Conservation (phyloP, 805 yeast genomes). For the Sugiyamaella qingdaonensis region DNA sequence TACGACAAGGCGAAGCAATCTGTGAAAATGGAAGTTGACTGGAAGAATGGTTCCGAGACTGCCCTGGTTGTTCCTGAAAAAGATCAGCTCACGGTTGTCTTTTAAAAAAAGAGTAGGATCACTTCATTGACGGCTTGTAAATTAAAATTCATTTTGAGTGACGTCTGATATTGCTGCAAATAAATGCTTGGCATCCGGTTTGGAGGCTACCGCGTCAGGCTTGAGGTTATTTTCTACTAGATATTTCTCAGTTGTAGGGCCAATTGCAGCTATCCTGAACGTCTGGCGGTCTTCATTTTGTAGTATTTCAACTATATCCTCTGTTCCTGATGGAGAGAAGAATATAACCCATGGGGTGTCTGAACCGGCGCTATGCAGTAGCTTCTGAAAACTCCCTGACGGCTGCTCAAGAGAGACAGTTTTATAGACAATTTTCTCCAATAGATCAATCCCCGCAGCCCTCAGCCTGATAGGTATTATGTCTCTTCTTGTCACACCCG, state of each 20-base stretch:
- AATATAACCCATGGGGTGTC: conserved; percentile 66
- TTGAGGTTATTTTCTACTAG: conserved; percentile 47
- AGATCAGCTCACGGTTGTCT: conserved; percentile 57
- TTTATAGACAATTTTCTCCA: conserved; percentile 64
- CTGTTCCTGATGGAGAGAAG: conserved; percentile 89
- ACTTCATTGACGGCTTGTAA: not conserved
- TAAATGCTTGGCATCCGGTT: conserved; percentile 67
- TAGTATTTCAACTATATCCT: conserved; percentile 50
- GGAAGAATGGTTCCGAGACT: conserved; percentile 64
- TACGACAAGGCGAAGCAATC: conserved; percentile 16
- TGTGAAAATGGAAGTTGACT: conserved; percentile 52
- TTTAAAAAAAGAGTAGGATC: conserved; percentile 39
- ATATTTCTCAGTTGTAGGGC: conserved; percentile 80
- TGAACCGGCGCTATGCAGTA: conserved; percentile 8
- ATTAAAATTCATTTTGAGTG: not conserved
- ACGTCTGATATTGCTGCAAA: conserved; percentile 35
- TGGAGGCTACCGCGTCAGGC: conserved; percentile 61
- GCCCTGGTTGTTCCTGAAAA: conserved; percentile 67
- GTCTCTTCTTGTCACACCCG: conserved; percentile 83
- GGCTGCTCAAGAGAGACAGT: conserved; percentile 54
- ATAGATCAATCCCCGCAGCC: conserved; percentile 41
- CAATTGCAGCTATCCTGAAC: conserved; percentile 70
- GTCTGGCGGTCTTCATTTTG: conserved; percentile 19
- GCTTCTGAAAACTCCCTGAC: conserved; percentile 30
- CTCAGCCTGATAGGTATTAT: conserved; percentile 63